Evolutionary conservation across 352 stramenopile genomes (phyloP).

Genomic region (Detonula confervacea): DNA sequence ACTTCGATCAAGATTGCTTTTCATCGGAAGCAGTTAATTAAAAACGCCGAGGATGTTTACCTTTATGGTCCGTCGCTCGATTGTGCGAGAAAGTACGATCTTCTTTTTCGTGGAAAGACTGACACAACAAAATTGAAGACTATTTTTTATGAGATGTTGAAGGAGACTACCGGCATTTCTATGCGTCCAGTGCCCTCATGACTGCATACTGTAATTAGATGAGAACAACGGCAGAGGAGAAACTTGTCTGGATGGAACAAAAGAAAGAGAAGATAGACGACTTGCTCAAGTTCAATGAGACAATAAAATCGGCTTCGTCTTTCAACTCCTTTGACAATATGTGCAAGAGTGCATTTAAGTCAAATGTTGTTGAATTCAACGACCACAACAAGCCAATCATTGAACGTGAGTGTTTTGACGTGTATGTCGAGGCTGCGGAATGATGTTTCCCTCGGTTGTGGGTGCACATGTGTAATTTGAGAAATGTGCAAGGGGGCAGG

Average conservation of each 20-base stretch:
- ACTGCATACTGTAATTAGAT: not conserved
- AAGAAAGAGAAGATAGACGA: not conserved
- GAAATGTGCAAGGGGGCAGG: not conserved
- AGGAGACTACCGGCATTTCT: not conserved
- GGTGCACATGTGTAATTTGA: constrained; percentile 1
- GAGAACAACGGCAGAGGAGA: not conserved
- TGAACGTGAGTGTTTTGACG: not conserved
- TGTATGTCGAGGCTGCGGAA: not conserved
- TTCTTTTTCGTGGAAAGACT: no score
- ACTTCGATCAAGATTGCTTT: no score
- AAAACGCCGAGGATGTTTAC: no score
- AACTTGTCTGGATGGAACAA: no score
- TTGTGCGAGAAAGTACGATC: no score
- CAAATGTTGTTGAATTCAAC: not conserved
- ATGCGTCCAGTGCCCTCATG: not conserved
- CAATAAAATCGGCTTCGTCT: not conserved
- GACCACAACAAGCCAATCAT: constrained; percentile 3
- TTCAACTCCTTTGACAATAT: not conserved
- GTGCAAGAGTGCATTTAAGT: not conserved
- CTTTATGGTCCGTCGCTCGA: no score
- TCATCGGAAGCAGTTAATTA: no score
- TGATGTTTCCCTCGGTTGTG: not conserved
- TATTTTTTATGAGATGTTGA: not conserved
- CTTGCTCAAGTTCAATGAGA: not conserved
- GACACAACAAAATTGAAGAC: not conserved